Percentiles rank a stretch among this genome's conserved stretches.
These are phyloP conservation scores for Penstemon eatonii DNA, from an alignment of 257 asterid genomes.

Conservation along the genomic window DNA sequence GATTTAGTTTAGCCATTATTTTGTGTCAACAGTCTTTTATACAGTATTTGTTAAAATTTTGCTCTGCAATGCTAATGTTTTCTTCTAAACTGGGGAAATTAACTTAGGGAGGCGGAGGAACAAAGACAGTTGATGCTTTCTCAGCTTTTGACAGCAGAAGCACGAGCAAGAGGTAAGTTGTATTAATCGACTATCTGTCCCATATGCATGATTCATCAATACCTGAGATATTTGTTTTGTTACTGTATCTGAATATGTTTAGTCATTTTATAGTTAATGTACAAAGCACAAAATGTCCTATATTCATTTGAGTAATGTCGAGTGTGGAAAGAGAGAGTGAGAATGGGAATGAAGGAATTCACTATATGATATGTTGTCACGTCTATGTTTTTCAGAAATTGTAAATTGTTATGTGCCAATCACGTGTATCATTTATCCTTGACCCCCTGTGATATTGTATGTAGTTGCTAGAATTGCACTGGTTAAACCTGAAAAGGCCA, in stretches of 20 bases:
- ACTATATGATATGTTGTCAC: background rate
- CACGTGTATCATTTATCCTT: background rate
- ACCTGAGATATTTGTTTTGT: too few relatives aligned
- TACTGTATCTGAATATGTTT: background rate
- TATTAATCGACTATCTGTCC: background rate
- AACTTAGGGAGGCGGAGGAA: conserved; percentile 87
- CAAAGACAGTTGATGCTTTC: conserved; percentile 80
- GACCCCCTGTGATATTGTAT: conserved; percentile 20
- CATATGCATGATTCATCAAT: background rate
- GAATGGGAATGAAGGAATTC: conserved; percentile 1
- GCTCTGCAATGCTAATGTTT: background rate
- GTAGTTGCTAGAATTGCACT: conserved; percentile 95
- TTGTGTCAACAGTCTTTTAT: background rate
- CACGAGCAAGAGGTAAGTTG: conserved; percentile 74
- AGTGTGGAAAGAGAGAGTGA: background rate
- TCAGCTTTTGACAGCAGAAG: conserved; percentile 62
- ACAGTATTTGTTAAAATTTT: background rate
- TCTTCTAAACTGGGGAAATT: conserved; percentile 25
- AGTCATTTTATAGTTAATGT: background rate
- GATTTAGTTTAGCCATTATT: conserved; percentile 6
- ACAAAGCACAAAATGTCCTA: background rate
- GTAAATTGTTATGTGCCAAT: conserved; percentile 7
- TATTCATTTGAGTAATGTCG: background rate
- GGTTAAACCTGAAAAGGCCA: conserved; percentile 96
- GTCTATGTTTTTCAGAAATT: background rate